Percentiles rank a stretch among this genome's conserved stretches.
phyloP scores from a whole-genome alignment of 176 grass and related monocot species.

The Cenchrus americanus region DNA sequence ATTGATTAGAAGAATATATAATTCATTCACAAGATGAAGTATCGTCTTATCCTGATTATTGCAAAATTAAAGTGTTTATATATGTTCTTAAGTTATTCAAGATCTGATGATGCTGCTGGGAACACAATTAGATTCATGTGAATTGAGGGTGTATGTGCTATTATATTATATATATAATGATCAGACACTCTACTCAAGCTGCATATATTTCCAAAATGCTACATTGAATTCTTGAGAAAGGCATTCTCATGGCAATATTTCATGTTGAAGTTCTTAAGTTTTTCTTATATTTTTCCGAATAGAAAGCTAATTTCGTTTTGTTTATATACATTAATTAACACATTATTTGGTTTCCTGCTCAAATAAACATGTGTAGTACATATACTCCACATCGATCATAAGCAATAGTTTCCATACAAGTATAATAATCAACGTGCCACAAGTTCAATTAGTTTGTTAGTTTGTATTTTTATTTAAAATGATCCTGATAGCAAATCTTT shows the following conservation, averaged over 20 bases:
- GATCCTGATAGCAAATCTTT: background rate
- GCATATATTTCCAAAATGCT: background rate
- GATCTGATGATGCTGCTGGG: background rate
- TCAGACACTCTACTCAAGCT: background rate
- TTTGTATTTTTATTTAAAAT: background rate
- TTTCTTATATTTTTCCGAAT: background rate
- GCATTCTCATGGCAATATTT: background rate
- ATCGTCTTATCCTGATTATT: background rate
- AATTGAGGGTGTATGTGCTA: background rate
- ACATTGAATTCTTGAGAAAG: background rate
- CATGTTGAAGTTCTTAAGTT: background rate
- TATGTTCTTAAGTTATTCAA: background rate
- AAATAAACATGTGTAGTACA: background rate
- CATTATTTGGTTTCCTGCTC: background rate
- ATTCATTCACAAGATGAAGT: background rate
- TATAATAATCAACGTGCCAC: background rate
- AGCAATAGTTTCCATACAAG: background rate
- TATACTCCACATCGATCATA: background rate
- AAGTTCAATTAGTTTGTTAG: background rate
- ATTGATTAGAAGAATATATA: background rate
- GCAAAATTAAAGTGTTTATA: background rate
- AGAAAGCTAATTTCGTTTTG: background rate
- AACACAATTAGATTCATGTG: background rate
- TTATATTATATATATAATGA: background rate
- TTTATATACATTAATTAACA: background rate